phyloP scores from a whole-genome alignment of 148 eudicot species.

The Talinum fruticosum region DNA sequence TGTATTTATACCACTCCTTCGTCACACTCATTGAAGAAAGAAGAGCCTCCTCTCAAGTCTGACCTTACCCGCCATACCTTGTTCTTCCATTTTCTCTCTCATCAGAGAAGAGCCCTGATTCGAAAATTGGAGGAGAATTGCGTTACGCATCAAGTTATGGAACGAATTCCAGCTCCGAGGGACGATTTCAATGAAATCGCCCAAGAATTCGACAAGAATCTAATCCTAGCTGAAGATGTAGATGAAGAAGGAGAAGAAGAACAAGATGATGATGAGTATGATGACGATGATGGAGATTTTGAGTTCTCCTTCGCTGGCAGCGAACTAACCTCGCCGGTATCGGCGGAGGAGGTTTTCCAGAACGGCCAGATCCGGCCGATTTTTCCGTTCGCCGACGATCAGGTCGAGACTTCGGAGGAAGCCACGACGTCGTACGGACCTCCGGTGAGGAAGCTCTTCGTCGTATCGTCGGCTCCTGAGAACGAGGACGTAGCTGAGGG shows the following conservation, averaged over 20 bases:
- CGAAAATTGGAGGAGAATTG: background rate
- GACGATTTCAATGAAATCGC: conserved; percentile 11
- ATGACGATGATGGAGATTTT: conserved; percentile 17
- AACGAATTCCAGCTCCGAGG: background rate
- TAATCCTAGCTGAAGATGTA: background rate
- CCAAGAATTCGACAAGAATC: conserved; percentile 14
- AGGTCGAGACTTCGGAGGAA: background rate
- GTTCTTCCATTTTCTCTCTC: background rate
- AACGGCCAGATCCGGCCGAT: conserved; percentile 66
- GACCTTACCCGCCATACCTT: background rate
- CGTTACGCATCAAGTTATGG: conserved; percentile 5
- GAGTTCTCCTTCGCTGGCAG: conserved; percentile 28
- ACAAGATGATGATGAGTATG: conserved; percentile 7
- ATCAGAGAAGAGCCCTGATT: background rate
- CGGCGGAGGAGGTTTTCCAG: conserved; percentile 61
- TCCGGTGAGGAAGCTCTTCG: conserved; percentile 54
- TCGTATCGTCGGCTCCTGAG: conserved; percentile 29
- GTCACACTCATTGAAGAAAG: too few species aligned
- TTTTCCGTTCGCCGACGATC: conserved; percentile 34
- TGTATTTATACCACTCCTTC: background rate
- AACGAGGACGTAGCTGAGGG: conserved; percentile 33
- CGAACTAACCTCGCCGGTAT: conserved; percentile 28
- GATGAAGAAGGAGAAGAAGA: background rate
- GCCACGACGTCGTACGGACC: conserved; percentile 27
- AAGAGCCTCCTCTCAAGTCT: background rate